Percentiles rank a stretch among this genome's conserved stretches.
phyloP scores from a whole-genome alignment of 305 asterid species.

The Fraxinus sp. region DNA sequence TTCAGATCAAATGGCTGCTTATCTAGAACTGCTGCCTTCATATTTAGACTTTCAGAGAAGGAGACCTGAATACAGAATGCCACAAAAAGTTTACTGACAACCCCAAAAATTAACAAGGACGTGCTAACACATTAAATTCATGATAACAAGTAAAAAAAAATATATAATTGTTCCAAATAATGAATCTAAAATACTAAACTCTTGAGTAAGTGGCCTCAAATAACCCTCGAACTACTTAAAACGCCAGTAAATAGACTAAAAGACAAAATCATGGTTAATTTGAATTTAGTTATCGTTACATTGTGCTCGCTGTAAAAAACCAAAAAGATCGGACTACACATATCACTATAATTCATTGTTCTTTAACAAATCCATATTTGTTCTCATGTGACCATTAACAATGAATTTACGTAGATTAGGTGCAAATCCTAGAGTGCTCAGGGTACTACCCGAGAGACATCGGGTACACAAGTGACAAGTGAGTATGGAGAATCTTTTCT shows the following conservation, averaged over 20 bases:
- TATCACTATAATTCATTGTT: not conserved
- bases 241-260: slow-evolving; percentile 16
- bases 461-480: not conserved
- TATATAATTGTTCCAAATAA: not conserved
- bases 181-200: slow-evolving; percentile 14
- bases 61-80: slow-evolving; percentile 50
- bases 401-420: not conserved
- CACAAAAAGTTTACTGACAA: slow-evolving; percentile 20
- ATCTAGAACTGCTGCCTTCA: slow-evolving; percentile 69
- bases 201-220: slow-evolving; percentile 18
- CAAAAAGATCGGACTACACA: not conserved
- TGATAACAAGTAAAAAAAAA: not conserved
- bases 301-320: slow-evolving; percentile 1
- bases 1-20: slow-evolving; percentile 72
- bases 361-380: not conserved
- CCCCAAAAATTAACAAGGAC: slow-evolving; percentile 16
- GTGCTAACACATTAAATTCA: slow-evolving; percentile 4
- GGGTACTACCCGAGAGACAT: not conserved
- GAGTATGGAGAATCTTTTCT: not conserved
- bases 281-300: slow-evolving; percentile 2
- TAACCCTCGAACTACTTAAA: not conserved
- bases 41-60: slow-evolving; percentile 71
- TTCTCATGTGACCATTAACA: not conserved
- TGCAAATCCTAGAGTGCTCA: not conserved
- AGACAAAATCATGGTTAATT: not conserved